Evolutionary conservation across 805 yeast species (phyloP), one percentile per base, ranked within the genome.

Genomic region (Candida dendrica): DNA sequence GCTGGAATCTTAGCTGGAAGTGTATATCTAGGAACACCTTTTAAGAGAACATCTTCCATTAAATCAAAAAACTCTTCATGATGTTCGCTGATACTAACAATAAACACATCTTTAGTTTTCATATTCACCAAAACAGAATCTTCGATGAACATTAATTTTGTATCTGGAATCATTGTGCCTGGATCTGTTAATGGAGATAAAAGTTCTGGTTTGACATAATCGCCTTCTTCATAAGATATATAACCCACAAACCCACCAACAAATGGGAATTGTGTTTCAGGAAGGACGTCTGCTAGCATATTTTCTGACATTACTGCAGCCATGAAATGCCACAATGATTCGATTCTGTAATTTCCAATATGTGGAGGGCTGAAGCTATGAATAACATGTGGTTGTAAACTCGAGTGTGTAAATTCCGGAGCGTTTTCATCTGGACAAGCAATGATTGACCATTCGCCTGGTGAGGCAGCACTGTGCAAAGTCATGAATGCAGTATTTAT

Each of bases 201-300:
- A 22, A 22, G 9, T 27, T 27, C n/a, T 27, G n/a, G 30, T 27
- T 27, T 27, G n/a, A 27, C n/a, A 40, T 69, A 71, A 20, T 74
- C 73, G 1, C 95, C 95, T 63, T 85, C 91, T 58, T 91, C 98
- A 57, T 93, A 93, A 0, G 95, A 83, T 10, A 93, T 60, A 34
- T 83, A 68, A 4, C 99, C 99, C 42, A 90, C 67, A 27, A 86
- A 69, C 0, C 99, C 99, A n/a, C 98, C 98, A 43, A 79, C 65
- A 53, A 93, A 93, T 1, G 96, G 95, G 16, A 87, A 64, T 7
- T 66, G 41, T n/a, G 36, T 34, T 17, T 47, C 43, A 6, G 39
- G 27, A 15, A 44, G 38, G 15, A 27, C 8, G 11, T 26, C 42
- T 35, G 37, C 51, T 29, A 42, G 46, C 14, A 63, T 59, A 42